These are phyloP conservation scores for Candida tallmaniae DNA, from an alignment of 805 yeast genomes.

Conservation along the genomic window DNA sequence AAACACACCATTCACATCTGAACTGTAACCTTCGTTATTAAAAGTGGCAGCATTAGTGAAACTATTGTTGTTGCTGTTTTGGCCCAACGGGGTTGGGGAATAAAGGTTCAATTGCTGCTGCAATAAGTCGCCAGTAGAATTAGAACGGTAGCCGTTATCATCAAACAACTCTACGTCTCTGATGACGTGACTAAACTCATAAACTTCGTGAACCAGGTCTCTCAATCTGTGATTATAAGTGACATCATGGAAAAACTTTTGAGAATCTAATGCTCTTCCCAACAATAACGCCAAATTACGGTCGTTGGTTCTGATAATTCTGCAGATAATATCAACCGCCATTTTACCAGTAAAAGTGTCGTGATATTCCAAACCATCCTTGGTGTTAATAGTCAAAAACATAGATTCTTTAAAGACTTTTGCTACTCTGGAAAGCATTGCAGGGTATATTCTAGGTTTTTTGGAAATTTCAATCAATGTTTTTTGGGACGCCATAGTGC, in stretches of 20 bases:
- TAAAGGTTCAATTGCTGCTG: conserved; percentile 11
- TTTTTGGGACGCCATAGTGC: conserved; percentile 30
- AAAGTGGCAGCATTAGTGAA: not conserved
- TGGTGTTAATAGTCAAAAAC: conserved; percentile 70
- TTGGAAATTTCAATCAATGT: conserved; percentile 38
- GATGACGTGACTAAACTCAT: conserved; percentile 66
- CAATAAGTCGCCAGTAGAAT: conserved; percentile 11
- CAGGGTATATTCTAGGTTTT: conserved; percentile 82
- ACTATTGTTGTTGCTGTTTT: not conserved
- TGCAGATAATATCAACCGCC: conserved; percentile 87
- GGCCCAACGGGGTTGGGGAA: not conserved
- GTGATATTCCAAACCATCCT: conserved; percentile 87
- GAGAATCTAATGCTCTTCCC: conserved; percentile 92
- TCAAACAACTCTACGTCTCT: conserved; percentile 41
- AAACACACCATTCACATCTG: conserved; percentile 80
- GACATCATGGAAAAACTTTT: conserved; percentile 90
- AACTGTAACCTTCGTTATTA: not conserved
- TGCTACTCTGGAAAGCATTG: conserved; percentile 82
- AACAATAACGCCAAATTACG: conserved; percentile 82
- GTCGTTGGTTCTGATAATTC: conserved; percentile 84
- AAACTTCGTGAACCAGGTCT: conserved; percentile 83
- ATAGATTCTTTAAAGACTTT: conserved; percentile 66
- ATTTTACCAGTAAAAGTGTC: conserved; percentile 92
- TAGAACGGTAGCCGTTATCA: conserved; percentile 17
- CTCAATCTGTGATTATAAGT: conserved; percentile 90